Evolutionary conservation across 768 basidiomycete genomes (phyloP), one percentile per base, ranked within the genome.

Genomic region (Leucocoprinus birnbaumii): DNA sequence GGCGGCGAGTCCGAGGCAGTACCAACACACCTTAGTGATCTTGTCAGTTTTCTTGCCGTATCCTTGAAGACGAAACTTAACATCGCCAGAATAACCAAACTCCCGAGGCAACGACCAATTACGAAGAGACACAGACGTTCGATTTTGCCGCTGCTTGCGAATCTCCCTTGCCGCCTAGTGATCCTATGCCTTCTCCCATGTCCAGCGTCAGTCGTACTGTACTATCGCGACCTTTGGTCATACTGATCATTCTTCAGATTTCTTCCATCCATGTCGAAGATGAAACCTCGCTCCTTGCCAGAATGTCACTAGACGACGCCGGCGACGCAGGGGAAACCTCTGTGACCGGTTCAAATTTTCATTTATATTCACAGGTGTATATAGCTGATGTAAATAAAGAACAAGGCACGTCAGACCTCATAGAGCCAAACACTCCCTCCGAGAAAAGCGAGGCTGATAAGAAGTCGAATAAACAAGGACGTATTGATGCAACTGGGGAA

Each of bases 51-150:
- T 13, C 38, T 22, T 40, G 38, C 40, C 43, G 56, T 2, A 50
- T 53, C 11, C n/a, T 21, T 16, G 13, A 21, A 44, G 13, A 1
- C 7, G 9, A 37, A 41, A 55, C 4, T 46, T 25, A 41, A 48
- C 14, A n/a, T 54, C 21, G 14, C 8, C 24, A 63, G 62, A 61
- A 63, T 18, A 48, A 56, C n/a, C 44, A 58, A 27, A 55, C 56
- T 5, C 51, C 61, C 19, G 51, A 24, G 24, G 27, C 37, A 24
- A 35, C 25, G 24, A 44, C 63, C 18, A 64, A 69, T 21, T 59
- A 80, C n/a, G 78, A 80, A 46, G 75, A 80, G 61, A 85, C 85
- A 0, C 84, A 84, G 58, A 65, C 69, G 5, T 65, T 80, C 9
- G 41, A 19, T 18, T 55, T 55, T 19, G 19, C n/a, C n/a, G n/a